These are phyloP conservation scores for Lactarius deliciosus DNA, from an alignment of 768 basidiomycete species.

Conservation along the genomic window DNA sequence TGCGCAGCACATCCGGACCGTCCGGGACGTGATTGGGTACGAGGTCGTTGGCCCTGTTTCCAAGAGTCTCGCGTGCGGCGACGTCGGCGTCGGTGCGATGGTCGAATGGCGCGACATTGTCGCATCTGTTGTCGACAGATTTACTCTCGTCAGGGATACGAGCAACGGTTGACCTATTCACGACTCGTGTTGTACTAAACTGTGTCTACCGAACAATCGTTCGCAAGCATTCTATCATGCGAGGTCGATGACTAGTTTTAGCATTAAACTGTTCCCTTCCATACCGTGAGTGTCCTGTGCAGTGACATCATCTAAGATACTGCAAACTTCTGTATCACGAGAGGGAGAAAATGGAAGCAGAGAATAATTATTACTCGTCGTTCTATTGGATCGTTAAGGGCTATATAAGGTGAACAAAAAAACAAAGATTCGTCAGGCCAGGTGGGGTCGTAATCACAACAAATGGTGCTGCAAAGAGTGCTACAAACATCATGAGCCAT, in stretches of 20 bases:
- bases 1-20: constrained; percentile 71
- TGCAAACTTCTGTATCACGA: neutral
- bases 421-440: constrained; percentile 5
- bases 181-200: neutral
- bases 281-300: neutral
- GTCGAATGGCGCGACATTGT: constrained; percentile 94
- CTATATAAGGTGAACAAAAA: constrained; percentile 14
- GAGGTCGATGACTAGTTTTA: neutral
- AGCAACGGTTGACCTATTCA: neutral
- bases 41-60: constrained; percentile 83
- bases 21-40: constrained; percentile 77
- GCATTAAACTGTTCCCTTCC: neutral
- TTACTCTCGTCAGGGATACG: constrained; percentile 33
- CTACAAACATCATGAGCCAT: constrained; percentile 17
- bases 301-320: neutral
- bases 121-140: constrained; percentile 60
- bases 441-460: constrained; percentile 18
- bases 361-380: constrained; percentile 2
- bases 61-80: constrained; percentile 88
- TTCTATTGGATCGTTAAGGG: neutral
- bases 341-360: neutral
- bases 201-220: neutral
- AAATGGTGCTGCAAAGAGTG: neutral
- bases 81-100: constrained; percentile 94
- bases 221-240: neutral